phyloP scores from a whole-genome alignment of 2,329 filamentous ascomycete species.

The Helotiales sp. region DNA sequence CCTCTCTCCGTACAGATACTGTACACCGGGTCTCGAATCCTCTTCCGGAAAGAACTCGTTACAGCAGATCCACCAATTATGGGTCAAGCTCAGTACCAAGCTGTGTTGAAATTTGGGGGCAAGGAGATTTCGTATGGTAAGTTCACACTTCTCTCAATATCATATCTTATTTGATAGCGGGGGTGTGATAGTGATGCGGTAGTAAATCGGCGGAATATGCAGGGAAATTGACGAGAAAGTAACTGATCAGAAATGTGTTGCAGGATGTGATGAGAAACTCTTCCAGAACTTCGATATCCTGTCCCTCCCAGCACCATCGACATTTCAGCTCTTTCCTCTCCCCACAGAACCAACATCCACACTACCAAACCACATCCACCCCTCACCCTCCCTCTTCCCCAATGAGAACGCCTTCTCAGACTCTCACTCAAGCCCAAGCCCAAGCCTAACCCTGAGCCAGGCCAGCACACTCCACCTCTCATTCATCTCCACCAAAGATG shows the following conservation, averaged over 20 bases:
- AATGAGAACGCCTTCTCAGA: too few relatives aligned
- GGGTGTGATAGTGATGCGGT: too few relatives aligned
- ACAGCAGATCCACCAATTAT: neutral
- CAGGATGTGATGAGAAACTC: neutral
- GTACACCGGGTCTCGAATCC: neutral
- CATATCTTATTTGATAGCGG: too few relatives aligned
- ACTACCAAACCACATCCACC: neutral
- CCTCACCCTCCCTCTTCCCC: neutral
- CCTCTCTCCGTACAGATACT: neutral
- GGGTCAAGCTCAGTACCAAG: neutral
- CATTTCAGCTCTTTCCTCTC: neutral
- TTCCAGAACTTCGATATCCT: slow-evolving; percentile 6
- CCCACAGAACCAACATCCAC: neutral
- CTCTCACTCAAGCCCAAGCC: neutral
- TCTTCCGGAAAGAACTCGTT: neutral
- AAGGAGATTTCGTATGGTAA: neutral
- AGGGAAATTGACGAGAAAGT: neutral
- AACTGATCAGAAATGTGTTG: neutral
- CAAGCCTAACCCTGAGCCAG: neutral
- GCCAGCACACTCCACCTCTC: neutral
- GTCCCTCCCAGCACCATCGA: neutral
- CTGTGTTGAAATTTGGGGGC: neutral
- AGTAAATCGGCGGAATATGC: too few relatives aligned
- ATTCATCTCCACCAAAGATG: neutral
- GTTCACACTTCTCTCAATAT: neutral